Evolutionary conservation across 306 rosid species (phyloP).

Genomic region (Fagus crenata): DNA sequence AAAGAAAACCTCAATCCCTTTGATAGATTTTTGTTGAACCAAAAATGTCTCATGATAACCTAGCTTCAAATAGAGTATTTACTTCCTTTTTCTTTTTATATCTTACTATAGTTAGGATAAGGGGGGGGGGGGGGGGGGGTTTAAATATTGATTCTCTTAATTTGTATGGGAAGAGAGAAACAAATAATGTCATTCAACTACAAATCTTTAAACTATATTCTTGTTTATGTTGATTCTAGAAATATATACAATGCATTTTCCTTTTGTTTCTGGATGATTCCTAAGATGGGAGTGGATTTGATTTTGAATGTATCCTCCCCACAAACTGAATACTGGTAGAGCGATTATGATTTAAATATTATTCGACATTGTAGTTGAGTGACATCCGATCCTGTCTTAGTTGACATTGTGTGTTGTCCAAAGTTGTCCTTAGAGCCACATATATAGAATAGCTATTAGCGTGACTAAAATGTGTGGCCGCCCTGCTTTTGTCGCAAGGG

Average conservation of each 20-base stretch:
- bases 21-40: too few relatives aligned
- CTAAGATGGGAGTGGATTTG: background rate
- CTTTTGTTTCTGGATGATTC: slow-evolving; percentile 4
- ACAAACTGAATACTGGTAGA: background rate
- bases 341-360: too few relatives aligned
- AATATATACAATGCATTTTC: background rate
- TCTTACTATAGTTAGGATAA: too few relatives aligned
- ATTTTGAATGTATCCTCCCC: slow-evolving; percentile 3
- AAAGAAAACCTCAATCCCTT: too few relatives aligned
- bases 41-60: too few relatives aligned
- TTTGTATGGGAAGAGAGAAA: too few relatives aligned
- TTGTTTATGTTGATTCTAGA: background rate
- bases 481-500: background rate
- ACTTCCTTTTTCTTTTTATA: too few relatives aligned
- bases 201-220: background rate
- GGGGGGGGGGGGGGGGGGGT: too few relatives aligned
- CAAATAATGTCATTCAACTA: too few relatives aligned
- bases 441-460: background rate
- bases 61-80: too few relatives aligned
- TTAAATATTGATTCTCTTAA: too few relatives aligned
- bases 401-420: background rate
- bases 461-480: background rate
- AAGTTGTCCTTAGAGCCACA: background rate
- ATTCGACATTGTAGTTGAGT: background rate
- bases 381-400: background rate